Conservation (phyloP, 495 filamentous ascomycete genomes). For the Penicillium pulvis region DNA sequence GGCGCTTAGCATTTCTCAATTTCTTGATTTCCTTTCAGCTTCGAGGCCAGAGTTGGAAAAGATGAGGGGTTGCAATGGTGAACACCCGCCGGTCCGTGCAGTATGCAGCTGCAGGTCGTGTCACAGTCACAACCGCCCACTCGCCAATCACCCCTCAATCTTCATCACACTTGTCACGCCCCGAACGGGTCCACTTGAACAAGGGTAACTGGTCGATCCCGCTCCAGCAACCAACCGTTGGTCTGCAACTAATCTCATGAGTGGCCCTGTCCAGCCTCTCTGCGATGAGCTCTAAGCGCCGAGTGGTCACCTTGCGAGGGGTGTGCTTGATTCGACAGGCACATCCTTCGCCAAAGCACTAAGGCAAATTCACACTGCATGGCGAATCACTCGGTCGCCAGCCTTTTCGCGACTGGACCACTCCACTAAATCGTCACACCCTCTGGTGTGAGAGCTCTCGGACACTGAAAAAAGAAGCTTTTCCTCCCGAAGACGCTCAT, state of each 20-base stretch:
- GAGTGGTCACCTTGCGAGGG: conserved; percentile 7
- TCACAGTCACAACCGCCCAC: conserved; percentile 44
- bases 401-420: conserved; percentile 4
- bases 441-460: conserved; percentile 3
- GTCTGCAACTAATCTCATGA: not conserved
- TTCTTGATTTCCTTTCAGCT: not conserved
- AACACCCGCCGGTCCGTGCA: conserved; percentile 26
- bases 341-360: conserved; percentile 11
- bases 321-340: conserved; percentile 27
- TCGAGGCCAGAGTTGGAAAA: not conserved
- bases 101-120: conserved; percentile 32
- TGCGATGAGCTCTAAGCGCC: conserved; percentile 31
- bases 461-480: conserved; percentile 36
- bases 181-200: conserved; percentile 14
- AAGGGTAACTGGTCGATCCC: conserved; percentile 16
- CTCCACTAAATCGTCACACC: conserved; percentile 22
- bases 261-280: conserved; percentile 19
- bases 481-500: conserved; percentile 11
- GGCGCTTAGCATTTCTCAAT: conserved; percentile 2
- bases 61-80: conserved; percentile 2
- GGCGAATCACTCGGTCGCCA: conserved; percentile 9
- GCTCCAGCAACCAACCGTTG: conserved; percentile 15
- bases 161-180: conserved; percentile 32
- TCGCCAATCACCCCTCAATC: conserved; percentile 30
- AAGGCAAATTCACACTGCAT: conserved; percentile 20